phyloP scores from a whole-genome alignment of 2,329 filamentous ascomycete genomes.

The Hypoxylon sp. region DNA sequence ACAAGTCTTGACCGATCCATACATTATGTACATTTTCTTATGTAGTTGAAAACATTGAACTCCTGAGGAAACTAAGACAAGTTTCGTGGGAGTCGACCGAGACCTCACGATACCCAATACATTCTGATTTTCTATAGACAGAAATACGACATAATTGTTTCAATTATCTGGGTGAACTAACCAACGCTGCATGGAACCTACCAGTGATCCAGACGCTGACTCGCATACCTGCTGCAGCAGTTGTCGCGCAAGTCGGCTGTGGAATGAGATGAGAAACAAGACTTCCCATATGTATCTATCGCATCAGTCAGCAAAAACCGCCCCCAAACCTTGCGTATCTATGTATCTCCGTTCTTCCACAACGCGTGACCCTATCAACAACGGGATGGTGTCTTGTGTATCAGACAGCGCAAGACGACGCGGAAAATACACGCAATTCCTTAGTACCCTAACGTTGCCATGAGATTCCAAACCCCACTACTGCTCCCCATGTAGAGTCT shows the following conservation, averaged over 20 bases:
- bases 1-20: slow-evolving; percentile 24
- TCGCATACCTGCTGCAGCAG: slow-evolving; percentile 37
- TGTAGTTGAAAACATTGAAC: not conserved
- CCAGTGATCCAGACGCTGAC: slow-evolving; percentile 36
- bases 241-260: slow-evolving; percentile 38
- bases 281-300: slow-evolving; percentile 12
- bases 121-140: not conserved
- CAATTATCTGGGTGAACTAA: slow-evolving; percentile 21
- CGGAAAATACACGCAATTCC: slow-evolving; percentile 23
- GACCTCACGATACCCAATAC: slow-evolving; percentile 1
- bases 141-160: slow-evolving; percentile 20
- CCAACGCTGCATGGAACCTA: slow-evolving; percentile 29
- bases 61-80: not conserved
- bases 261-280: slow-evolving; percentile 35
- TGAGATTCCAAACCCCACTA: slow-evolving; percentile 41
- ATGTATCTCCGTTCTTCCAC: slow-evolving; percentile 9
- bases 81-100: slow-evolving; percentile 4
- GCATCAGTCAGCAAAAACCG: slow-evolving; percentile 36
- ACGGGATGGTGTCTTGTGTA: slow-evolving; percentile 16
- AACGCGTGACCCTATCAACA: slow-evolving; percentile 19
- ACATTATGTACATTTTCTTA: not conserved
- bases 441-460: slow-evolving; percentile 20
- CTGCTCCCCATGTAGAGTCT: slow-evolving; percentile 38
- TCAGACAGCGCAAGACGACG: slow-evolving; percentile 10
- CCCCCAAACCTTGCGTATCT: slow-evolving; percentile 23